These are phyloP conservation scores for Podospora pseudopauciseta DNA, from an alignment of 495 filamentous ascomycete species.

Conservation along the genomic window DNA sequence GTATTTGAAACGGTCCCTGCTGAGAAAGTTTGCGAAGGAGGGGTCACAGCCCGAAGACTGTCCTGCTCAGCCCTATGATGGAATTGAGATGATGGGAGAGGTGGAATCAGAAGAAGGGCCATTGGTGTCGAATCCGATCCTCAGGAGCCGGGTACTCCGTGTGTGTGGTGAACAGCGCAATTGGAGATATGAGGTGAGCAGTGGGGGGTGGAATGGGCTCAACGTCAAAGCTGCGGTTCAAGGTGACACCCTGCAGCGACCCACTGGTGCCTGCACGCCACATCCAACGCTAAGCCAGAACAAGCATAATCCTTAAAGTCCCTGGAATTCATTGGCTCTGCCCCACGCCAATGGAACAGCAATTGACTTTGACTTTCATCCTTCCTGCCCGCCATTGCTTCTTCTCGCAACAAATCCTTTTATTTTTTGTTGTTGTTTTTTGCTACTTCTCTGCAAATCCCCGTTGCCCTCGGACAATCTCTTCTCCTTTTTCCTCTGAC, in stretches of 20 bases:
- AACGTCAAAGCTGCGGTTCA: background rate
- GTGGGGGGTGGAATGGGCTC: background rate
- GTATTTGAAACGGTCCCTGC: background rate
- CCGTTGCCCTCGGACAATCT: background rate
- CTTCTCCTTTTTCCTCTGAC: background rate
- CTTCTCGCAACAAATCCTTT: background rate
- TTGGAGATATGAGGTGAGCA: background rate
- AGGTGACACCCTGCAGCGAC: conserved; percentile 7
- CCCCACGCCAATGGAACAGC: conserved; percentile 1
- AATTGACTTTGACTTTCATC: background rate
- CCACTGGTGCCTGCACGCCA: background rate
- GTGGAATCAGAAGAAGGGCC: background rate
- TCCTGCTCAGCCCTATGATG: background rate
- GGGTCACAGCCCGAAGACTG: background rate
- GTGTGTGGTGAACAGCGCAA: too few species aligned
- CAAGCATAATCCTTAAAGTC: background rate
- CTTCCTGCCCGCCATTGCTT: background rate
- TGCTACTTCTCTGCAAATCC: background rate
- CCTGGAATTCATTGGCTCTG: background rate
- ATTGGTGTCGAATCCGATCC: too few species aligned
- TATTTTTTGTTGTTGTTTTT: background rate
- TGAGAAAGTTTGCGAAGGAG: conserved; percentile 1
- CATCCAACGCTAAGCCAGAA: background rate
- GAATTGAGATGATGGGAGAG: background rate
- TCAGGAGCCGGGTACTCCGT: too few species aligned